Percentiles rank a stretch among this genome's conserved stretches.
These are phyloP conservation scores for Thinopyrum elongatum DNA, from an alignment of 176 grass and related monocot species.

Conservation along the genomic window DNA sequence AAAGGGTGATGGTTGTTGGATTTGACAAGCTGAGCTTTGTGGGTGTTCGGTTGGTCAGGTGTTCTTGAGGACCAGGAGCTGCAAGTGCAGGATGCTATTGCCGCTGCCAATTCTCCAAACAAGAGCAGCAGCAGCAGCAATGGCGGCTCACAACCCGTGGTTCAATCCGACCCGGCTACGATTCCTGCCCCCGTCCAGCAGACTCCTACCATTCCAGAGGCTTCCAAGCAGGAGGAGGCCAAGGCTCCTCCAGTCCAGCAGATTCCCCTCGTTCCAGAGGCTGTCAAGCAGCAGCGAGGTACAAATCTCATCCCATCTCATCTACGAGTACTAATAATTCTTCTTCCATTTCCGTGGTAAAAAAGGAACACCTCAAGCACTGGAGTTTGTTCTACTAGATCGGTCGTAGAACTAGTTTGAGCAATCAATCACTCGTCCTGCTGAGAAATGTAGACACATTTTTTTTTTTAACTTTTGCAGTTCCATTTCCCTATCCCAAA, in stretches of 20 bases:
- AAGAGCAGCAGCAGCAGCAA: not conserved
- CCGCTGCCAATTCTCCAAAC: not conserved
- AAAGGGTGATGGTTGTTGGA: not conserved
- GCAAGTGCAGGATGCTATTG: not conserved
- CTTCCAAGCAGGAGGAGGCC: not conserved
- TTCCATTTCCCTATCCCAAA: not conserved
- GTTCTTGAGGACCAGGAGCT: slow-evolving; percentile 41
- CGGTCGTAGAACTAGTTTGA: too few species aligned
- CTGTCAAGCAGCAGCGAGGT: slow-evolving; percentile 37
- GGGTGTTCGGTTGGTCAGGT: slow-evolving; percentile 19
- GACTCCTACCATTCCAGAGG: not conserved
- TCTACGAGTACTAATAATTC: not conserved
- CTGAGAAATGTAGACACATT: not conserved
- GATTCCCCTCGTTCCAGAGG: slow-evolving; percentile 8
- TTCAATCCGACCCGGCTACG: slow-evolving; percentile 32
- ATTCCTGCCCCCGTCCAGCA: slow-evolving; percentile 16
- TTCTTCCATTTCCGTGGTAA: not conserved
- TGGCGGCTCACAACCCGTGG: not conserved
- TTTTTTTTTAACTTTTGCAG: not conserved
- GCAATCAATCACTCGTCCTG: not conserved
- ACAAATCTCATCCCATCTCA: not conserved
- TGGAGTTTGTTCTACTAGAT: not conserved
- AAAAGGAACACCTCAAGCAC: not conserved
- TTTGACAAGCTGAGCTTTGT: not conserved
- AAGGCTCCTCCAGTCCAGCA: not conserved